Percentiles rank a stretch among this genome's conserved stretches.
phyloP scores from a whole-genome alignment of 2,329 filamentous ascomycete genomes.

The Penicillium hordei region DNA sequence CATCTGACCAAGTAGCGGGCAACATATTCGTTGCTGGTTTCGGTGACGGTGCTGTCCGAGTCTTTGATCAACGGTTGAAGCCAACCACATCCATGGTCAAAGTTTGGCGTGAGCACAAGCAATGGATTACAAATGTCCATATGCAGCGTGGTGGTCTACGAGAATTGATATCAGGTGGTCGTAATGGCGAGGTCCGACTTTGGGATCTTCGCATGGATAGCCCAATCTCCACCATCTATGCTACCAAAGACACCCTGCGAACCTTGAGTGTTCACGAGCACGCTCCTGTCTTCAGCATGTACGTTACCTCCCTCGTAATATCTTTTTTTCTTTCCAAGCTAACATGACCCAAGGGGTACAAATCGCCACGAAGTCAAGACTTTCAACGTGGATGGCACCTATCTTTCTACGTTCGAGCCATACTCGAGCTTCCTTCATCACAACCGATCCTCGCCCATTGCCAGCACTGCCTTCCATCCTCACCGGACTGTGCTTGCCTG shows the following conservation, averaged over 20 bases:
- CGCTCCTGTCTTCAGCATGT: slow-evolving; percentile 91
- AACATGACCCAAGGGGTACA: slow-evolving; percentile 68
- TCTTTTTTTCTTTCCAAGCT: slow-evolving; percentile 3
- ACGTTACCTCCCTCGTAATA: slow-evolving; percentile 46
- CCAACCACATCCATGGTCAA: slow-evolving; percentile 90
- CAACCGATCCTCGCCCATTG: slow-evolving; percentile 76
- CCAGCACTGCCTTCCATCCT: slow-evolving; percentile 90
- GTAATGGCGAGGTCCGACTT: slow-evolving; percentile 88
- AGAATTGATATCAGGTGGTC: slow-evolving; percentile 84
- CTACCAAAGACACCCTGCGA: slow-evolving; percentile 74
- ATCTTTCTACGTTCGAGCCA: slow-evolving; percentile 81
- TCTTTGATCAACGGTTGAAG: slow-evolving; percentile 84
- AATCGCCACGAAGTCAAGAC: slow-evolving; percentile 85
- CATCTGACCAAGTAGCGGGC: slow-evolving; percentile 95
- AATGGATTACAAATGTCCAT: slow-evolving; percentile 95
- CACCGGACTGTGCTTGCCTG: slow-evolving; percentile 89
- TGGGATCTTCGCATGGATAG: slow-evolving; percentile 93
- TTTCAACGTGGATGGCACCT: slow-evolving; percentile 80
- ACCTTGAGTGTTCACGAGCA: slow-evolving; percentile 94
- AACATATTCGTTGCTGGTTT: slow-evolving; percentile 96
- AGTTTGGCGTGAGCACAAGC: slow-evolving; percentile 93
- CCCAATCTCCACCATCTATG: slow-evolving; percentile 70
- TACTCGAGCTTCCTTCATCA: slow-evolving; percentile 86
- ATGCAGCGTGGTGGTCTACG: slow-evolving; percentile 94
- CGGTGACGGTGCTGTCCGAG: slow-evolving; percentile 88